phyloP scores from a whole-genome alignment of 2,329 filamentous ascomycete species.

The Microdochium bolleyi region DNA sequence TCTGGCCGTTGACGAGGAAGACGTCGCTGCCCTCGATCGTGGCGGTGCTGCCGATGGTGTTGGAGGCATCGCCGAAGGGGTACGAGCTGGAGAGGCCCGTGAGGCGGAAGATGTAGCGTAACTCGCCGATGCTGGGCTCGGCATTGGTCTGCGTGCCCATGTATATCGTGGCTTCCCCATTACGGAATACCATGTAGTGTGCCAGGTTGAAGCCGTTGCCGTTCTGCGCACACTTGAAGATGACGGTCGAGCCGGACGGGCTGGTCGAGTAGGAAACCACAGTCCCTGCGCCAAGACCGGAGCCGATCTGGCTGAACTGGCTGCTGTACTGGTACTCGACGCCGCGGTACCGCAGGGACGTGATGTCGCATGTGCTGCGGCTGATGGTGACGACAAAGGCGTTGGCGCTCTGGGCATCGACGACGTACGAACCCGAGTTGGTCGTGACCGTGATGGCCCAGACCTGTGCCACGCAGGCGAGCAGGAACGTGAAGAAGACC shows the following conservation, averaged over 20 bases:
- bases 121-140: constrained; percentile 36
- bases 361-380: constrained; percentile 41
- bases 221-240: constrained; percentile 41
- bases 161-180: constrained; percentile 38
- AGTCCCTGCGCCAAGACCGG: constrained; percentile 41
- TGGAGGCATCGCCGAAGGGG: constrained; percentile 34
- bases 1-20: constrained; percentile 43
- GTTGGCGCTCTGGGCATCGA: constrained; percentile 17
- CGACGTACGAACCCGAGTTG: constrained; percentile 11
- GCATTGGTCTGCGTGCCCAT: constrained; percentile 43
- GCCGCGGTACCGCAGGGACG: constrained; percentile 39
- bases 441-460: constrained; percentile 15
- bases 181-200: constrained; percentile 44
- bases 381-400: constrained; percentile 17
- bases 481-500: constrained; percentile 8
- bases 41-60: constrained; percentile 33
- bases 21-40: constrained; percentile 37
- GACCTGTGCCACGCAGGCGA: constrained; percentile 12
- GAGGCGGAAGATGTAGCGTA: constrained; percentile 39
- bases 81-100: constrained; percentile 27
- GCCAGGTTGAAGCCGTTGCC: constrained; percentile 35
- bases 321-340: constrained; percentile 40
- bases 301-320: constrained; percentile 41
- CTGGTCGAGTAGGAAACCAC: not conserved
- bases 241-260: constrained; percentile 36